Evolutionary conservation across 2,329 filamentous ascomycete genomes (phyloP).

Genomic region (Fusarium graminum): DNA sequence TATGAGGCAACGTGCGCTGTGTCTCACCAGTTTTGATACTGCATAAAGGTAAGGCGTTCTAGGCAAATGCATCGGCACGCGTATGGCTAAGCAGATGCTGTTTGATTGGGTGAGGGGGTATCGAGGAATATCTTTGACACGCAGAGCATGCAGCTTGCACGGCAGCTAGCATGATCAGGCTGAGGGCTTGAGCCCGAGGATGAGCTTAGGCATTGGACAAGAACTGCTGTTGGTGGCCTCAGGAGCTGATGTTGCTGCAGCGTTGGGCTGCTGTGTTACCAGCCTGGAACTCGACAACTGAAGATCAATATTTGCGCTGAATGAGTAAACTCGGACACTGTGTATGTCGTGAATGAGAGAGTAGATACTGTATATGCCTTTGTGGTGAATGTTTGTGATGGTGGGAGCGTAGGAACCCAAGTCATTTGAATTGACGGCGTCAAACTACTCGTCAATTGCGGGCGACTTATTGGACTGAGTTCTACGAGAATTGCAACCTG

Average conservation of each 20-base stretch:
- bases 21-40: constrained; percentile 3
- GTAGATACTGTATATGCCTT: not conserved
- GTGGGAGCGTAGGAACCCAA: no score
- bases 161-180: constrained; percentile 29
- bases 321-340: constrained; percentile 5
- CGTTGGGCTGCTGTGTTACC: constrained; percentile 21
- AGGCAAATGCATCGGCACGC: constrained; percentile 23
- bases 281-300: constrained; percentile 24
- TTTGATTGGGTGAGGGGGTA: constrained; percentile 20
- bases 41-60: constrained; percentile 31
- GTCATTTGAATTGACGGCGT: constrained; percentile 11
- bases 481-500: no score
- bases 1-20: constrained; percentile 8
- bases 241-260: constrained; percentile 23
- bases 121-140: constrained; percentile 32
- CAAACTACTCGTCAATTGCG: not conserved
- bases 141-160: constrained; percentile 34
- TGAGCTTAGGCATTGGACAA: constrained; percentile 8
- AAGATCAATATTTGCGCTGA: constrained; percentile 12
- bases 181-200: constrained; percentile 9
- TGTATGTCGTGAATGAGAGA: not conserved
- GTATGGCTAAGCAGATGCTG: constrained; percentile 1
- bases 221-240: constrained; percentile 35
- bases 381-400: constrained; percentile 13
- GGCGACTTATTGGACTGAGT: not conserved